These are phyloP conservation scores for Capsicum chinense DNA, from an alignment of 257 asterid genomes.

Conservation along the genomic window DNA sequence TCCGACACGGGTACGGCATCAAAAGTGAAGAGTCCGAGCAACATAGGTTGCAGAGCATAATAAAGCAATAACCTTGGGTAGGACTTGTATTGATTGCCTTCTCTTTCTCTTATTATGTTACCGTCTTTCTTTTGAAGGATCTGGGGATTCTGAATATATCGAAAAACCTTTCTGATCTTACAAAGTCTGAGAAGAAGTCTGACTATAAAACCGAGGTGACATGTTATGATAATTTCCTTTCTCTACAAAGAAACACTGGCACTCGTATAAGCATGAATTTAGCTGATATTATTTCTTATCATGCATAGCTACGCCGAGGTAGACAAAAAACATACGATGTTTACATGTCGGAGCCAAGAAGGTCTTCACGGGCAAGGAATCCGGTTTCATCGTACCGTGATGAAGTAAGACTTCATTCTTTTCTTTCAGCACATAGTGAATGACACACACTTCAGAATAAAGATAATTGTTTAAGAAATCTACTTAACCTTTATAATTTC, in stretches of 20 bases:
- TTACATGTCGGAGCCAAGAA: conserved; percentile 70
- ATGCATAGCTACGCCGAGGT: conserved; percentile 43
- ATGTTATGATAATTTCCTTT: conserved; percentile 32
- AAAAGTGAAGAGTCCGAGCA: no score
- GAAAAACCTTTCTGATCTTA: conserved; percentile 54
- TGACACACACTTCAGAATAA: not conserved
- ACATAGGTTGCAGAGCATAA: not conserved
- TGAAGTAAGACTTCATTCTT: conserved; percentile 56
- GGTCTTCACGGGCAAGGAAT: conserved; percentile 79
- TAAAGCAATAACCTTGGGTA: conserved; percentile 10
- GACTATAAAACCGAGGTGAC: conserved; percentile 43
- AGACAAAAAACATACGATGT: conserved; percentile 41
- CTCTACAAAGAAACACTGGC: not conserved
- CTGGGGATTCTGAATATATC: conserved; percentile 73
- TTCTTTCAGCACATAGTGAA: not conserved
- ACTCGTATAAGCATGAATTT: not conserved
- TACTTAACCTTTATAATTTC: not conserved
- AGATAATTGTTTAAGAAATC: not conserved
- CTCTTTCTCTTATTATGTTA: not conserved
- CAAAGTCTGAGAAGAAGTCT: conserved; percentile 60
- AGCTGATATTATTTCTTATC: conserved; percentile 23
- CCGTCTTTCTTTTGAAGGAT: conserved; percentile 52
- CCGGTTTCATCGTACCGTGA: conserved; percentile 68
- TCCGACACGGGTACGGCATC: no score
- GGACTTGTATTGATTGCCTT: not conserved